phyloP scores from a whole-genome alignment of 352 stramenopile genomes.

The Phytopythium litorale region DNA sequence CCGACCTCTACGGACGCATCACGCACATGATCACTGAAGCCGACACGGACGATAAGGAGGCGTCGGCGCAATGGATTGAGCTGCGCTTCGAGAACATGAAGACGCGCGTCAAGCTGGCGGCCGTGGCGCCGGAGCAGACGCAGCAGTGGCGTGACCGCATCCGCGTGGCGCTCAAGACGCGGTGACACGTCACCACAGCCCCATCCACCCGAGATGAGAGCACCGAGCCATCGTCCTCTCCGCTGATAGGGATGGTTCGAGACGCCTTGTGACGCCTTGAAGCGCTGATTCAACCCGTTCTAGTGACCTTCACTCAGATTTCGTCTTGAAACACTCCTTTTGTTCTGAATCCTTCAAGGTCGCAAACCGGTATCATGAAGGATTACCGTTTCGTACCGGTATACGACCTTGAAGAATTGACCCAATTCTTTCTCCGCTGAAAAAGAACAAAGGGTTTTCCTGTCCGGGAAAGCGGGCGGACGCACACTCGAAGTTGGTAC shows the following conservation, averaged over 20 bases:
- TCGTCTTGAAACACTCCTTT: background rate
- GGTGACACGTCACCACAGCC: background rate
- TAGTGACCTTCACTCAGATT: background rate
- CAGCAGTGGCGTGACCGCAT: constrained; percentile 7
- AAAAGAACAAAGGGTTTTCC: background rate
- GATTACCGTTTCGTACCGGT: too few species aligned
- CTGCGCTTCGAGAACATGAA: constrained; percentile 12
- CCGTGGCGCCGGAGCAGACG: background rate
- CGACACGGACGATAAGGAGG: constrained; percentile 4
- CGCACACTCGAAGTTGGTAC: background rate
- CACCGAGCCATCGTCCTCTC: background rate
- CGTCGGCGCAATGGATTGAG: constrained; percentile 14
- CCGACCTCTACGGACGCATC: constrained; percentile 27
- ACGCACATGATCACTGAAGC: constrained; percentile 1
- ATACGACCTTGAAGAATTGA: too few species aligned
- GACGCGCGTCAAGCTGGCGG: background rate
- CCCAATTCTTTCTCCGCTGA: background rate
- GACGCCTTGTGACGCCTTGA: background rate
- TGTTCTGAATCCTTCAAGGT: background rate
- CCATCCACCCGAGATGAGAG: background rate
- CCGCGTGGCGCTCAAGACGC: constrained; percentile 1
- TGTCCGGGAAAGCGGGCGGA: background rate
- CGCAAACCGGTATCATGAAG: background rate
- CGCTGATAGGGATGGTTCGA: background rate
- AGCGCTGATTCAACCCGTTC: background rate